Conservation (phyloP, 495 filamentous ascomycete genomes). For the Penicillium manginii region DNA sequence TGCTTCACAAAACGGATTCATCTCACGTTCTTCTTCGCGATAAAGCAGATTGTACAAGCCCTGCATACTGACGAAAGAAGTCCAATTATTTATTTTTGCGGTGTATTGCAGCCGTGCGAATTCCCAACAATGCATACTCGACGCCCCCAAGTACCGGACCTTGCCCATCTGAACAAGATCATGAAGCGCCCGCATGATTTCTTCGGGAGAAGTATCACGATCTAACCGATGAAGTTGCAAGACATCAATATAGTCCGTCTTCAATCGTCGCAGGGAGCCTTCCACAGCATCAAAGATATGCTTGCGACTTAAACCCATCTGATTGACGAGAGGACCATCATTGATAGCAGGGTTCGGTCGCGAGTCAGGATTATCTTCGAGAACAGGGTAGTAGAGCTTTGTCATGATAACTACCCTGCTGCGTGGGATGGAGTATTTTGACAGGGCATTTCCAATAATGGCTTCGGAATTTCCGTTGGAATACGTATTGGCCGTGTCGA, state of each 20-base stretch:
- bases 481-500: conserved; percentile 61
- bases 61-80: conserved; percentile 72
- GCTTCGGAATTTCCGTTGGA: conserved; percentile 69
- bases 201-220: conserved; percentile 58
- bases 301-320: conserved; percentile 51
- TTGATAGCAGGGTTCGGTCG: conserved; percentile 26
- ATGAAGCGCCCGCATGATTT: conserved; percentile 74
- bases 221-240: conserved; percentile 59
- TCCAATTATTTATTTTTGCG: conserved; percentile 63
- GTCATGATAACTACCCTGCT: conserved; percentile 70
- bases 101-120: conserved; percentile 49
- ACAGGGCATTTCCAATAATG: conserved; percentile 72
- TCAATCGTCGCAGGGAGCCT: conserved; percentile 46
- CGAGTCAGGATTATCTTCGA: conserved; percentile 33
- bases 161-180: conserved; percentile 67
- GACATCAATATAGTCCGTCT: conserved; percentile 59
- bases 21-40: conserved; percentile 74
- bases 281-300: conserved; percentile 59
- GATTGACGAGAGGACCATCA: conserved; percentile 42
- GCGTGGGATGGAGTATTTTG: conserved; percentile 72
- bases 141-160: conserved; percentile 68
- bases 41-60: conserved; percentile 71
- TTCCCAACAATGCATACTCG: conserved; percentile 36
- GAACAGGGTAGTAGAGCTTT: conserved; percentile 66
- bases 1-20: conserved; percentile 68